Evolutionary conservation across 2,329 filamentous ascomycete genomes (phyloP).

Genomic region (Ophiostoma himal-ulmi): DNA sequence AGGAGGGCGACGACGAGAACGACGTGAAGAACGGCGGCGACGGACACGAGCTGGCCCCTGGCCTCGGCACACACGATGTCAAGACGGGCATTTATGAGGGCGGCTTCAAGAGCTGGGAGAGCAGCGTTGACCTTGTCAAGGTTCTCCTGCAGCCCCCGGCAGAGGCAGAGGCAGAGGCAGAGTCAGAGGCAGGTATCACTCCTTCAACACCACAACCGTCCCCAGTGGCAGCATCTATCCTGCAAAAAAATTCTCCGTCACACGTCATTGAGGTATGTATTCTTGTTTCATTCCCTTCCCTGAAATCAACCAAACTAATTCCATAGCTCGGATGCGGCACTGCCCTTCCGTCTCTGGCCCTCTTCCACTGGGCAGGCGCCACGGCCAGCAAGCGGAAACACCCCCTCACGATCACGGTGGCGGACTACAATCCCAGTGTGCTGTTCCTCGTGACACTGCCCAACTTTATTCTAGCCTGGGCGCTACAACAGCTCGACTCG

Average conservation of each 20-base stretch:
- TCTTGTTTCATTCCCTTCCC: background rate
- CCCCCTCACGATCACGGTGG: slow-evolving; percentile 57
- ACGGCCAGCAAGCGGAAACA: slow-evolving; percentile 7
- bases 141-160: slow-evolving; percentile 46
- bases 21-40: slow-evolving; percentile 35
- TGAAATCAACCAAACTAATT: background rate
- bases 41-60: slow-evolving; percentile 38
- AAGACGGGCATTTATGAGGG: slow-evolving; percentile 79
- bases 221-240: slow-evolving; percentile 15
- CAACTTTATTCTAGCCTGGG: slow-evolving; percentile 69
- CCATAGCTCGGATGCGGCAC: slow-evolving; percentile 70
- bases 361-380: slow-evolving; percentile 56
- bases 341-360: slow-evolving; percentile 63
- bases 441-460: slow-evolving; percentile 72
- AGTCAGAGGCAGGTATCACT: slow-evolving; percentile 24
- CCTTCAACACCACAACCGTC: slow-evolving; percentile 16
- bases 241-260: slow-evolving; percentile 34
- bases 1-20: slow-evolving; percentile 55
- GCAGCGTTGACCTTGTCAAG: slow-evolving; percentile 71
- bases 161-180: slow-evolving; percentile 31
- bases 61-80: slow-evolving; percentile 65
- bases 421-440: slow-evolving; percentile 76
- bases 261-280: slow-evolving; percentile 49
- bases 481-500: slow-evolving; percentile 39
- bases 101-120: slow-evolving; percentile 87